Percentiles rank a stretch among this genome's conserved stretches.
Conservation (phyloP, 352 stramenopile genomes). For the Phytophthora lateralis region DNA sequence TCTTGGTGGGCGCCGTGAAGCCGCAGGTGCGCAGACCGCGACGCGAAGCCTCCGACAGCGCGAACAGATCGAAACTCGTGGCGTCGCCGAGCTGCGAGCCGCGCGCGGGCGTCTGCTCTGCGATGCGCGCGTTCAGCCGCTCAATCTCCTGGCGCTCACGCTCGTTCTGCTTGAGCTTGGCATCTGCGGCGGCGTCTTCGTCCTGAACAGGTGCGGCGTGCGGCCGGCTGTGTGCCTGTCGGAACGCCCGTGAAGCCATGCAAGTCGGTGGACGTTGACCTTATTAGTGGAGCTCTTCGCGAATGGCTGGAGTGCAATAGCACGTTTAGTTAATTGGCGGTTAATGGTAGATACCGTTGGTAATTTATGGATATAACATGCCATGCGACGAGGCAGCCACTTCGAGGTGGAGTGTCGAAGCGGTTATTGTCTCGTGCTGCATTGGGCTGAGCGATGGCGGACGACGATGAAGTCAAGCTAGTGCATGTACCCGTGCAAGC, state of each 20-base stretch:
- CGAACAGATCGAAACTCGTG: conserved; percentile 84
- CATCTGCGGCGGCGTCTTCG: conserved; percentile 24
- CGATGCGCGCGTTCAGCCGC: conserved; percentile 62
- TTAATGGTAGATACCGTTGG: background rate
- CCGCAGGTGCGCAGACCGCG: conserved; percentile 73
- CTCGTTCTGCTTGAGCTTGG: conserved; percentile 77
- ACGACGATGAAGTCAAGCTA: conserved; percentile 39
- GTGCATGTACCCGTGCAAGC: conserved; percentile 49
- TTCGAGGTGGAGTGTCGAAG: background rate
- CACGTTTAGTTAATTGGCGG: background rate
- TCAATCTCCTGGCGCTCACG: conserved; percentile 76
- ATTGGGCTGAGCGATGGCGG: conserved; percentile 4
- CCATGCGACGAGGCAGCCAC: too few relatives aligned
- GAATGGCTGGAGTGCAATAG: conserved; percentile 27
- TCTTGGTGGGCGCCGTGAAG: conserved; percentile 89
- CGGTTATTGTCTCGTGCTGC: background rate
- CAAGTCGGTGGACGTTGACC: background rate
- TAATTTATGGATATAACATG: too few relatives aligned
- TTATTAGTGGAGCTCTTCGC: conserved; percentile 12
- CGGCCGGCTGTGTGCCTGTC: conserved; percentile 30
- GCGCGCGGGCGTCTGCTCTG: conserved; percentile 73
- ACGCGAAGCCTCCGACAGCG: conserved; percentile 81
- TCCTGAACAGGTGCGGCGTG: conserved; percentile 10
- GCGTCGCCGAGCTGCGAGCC: conserved; percentile 79
- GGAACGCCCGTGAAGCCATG: conserved; percentile 43